Base-by-base conservation (phyloP, 306 rosid genomes). In the Castanospermum australe region DNA sequence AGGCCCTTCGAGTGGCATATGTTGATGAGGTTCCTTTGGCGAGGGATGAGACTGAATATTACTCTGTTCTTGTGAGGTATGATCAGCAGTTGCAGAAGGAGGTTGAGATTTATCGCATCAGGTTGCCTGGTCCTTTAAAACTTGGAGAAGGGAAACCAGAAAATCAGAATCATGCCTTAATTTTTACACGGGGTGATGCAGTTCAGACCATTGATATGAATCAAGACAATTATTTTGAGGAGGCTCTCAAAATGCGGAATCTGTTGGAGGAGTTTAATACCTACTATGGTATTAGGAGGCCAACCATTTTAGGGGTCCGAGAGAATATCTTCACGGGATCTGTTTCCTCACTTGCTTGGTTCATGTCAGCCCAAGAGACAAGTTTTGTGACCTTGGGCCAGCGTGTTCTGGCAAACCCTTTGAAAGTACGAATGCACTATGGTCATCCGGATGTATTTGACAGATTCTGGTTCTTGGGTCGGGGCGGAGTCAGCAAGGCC, bases 81-180 rank as follows among this genome's bases (percentile, higher is more conserved):
- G 98, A 94, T 86, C 97, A 87, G 90, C 90, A 88, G 78, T 73
- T 73, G 75, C 84, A 79, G 66, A 71, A 81, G 60, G 98, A 94
- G 81, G 98, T 94, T 32, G 97, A 90, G 90, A 88, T 94, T 33
- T 94, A 88, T 72, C 89, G 97, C 59, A 77, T 94, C 77, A 90
- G 83, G 87, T 82, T 94, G 89, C 98, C 98, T 8, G 98, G 98
- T 79, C 97, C 94, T 47, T 67, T 94, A 83, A 92, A 94, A 80
- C 84, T 94, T 35, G 98, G 98, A 55, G 98, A 94, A 88, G 98
- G 98, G 67, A 94, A 94, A 77, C 97, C 98, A 28, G 98, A 94
- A 79, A 94, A 94, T 77, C 98, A 94, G 79, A 94, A 94, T 82
- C 98, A 94, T 82, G 97, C 98, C 75, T 81, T 94, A 81, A 90